Base-by-base conservation (phyloP, 2,329 filamentous ascomycete species). In the Trichoderma sp. region DNA sequence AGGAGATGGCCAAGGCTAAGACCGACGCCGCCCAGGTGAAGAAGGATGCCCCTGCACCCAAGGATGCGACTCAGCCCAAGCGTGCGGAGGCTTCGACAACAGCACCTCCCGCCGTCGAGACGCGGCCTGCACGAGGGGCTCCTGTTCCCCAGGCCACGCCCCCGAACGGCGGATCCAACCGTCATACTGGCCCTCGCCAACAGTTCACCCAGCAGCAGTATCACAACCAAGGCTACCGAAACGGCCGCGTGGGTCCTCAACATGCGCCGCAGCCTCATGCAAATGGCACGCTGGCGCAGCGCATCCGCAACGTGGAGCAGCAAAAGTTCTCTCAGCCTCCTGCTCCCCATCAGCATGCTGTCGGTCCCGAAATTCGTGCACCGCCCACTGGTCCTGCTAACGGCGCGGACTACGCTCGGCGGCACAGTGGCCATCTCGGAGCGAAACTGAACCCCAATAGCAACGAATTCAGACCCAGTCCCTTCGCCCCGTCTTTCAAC, bases 381-480 rank as follows among this genome's bases (percentile, higher is more conserved):
- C 93, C 94, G 18, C 93, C 94, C 2, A 93, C 92, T 27, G 94
- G 93, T 1, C 94, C 95, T 60, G 88, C 92, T 8, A 90, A 90
- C 84, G 80, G 85, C 77, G 81, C 86, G 77, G 86, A 92, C 80
- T 88, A 90, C 85, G 84, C 87, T 80, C 86, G 89, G 79, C 86
- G 91, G 63, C 80, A 88, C 63, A 89, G 87, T 76, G 85, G 85
- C 60, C 89, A 89, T 69, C 85, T 90, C 79, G 85, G 86, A 4
- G 86, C 86, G 63, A 91, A 91, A 82, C 81, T 93, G 79, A 93
- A 93, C 77, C 91, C 91, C 7, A 91, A 91, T 79, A 92, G 88
- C 79, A 88, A 90, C 81, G 95, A 98, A 80, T 98, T 98, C 85
- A 92, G 93, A 78, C 97, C 96, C 21, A 97, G 93, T 80, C 92